Conservation (phyloP, 306 rosid genomes). For the Quercus wislizeni region DNA sequence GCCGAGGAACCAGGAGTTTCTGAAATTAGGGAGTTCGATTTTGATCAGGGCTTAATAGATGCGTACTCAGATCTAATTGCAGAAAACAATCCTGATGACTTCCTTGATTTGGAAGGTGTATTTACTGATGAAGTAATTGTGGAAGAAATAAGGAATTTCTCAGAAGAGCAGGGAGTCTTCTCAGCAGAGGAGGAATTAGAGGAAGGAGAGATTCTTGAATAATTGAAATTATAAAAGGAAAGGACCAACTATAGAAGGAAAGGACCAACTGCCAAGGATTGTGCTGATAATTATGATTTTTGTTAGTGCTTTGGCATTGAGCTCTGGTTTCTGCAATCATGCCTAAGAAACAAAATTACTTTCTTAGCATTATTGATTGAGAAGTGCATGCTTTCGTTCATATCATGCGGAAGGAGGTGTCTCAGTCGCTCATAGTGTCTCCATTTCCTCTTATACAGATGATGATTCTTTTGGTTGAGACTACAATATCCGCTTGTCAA, state of each 20-base stretch:
- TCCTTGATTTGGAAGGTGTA: slow-evolving; percentile 50
- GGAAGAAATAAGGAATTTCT: slow-evolving; percentile 28
- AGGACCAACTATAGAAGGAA: no score
- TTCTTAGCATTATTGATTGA: background rate
- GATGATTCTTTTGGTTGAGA: background rate
- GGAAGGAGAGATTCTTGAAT: slow-evolving; percentile 88
- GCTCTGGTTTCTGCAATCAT: background rate
- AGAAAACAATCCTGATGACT: slow-evolving; percentile 54
- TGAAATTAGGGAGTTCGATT: slow-evolving; percentile 44
- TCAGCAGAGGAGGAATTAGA: slow-evolving; percentile 54
- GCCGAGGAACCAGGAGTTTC: slow-evolving; percentile 26
- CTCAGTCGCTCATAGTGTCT: background rate
- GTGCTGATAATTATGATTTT: background rate
- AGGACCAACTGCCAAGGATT: background rate
- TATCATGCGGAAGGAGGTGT: background rate
- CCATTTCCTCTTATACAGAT: background rate
- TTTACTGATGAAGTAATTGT: slow-evolving; percentile 32
- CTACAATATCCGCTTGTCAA: background rate
- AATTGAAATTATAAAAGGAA: slow-evolving; percentile 16
- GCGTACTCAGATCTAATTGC: slow-evolving; percentile 51
- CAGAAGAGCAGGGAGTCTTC: slow-evolving; percentile 18
- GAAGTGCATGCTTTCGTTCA: background rate
- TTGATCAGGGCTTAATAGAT: slow-evolving; percentile 61
- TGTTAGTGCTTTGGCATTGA: background rate
- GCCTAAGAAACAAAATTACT: background rate